Evolutionary conservation across 2,329 filamentous ascomycete species (phyloP).

Genomic region (Dactylellina cionopaga): DNA sequence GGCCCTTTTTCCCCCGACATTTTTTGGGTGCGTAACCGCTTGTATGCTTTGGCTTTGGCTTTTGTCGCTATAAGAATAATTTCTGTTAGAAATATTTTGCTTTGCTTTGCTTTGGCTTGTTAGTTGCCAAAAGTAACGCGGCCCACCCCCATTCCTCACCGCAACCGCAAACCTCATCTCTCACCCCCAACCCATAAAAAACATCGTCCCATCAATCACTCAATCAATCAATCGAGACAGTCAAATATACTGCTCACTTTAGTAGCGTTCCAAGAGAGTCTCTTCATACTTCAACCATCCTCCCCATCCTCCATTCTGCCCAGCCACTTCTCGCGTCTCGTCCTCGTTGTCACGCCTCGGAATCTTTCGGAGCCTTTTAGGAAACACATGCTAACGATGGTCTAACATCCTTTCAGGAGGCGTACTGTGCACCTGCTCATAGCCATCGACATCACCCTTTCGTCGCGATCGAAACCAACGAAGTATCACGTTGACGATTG

Average conservation of each 20-base stretch:
- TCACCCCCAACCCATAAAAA: not conserved
- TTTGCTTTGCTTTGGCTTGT: too few relatives aligned
- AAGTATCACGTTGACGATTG: not conserved
- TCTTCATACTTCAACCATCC: not conserved
- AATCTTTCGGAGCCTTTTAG: slow-evolving; percentile 30
- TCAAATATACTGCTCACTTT: too few relatives aligned
- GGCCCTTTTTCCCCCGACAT: slow-evolving; percentile 4
- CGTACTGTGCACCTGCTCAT: slow-evolving; percentile 27
- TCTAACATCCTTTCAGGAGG: slow-evolving; percentile 51
- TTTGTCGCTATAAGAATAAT: too few relatives aligned
- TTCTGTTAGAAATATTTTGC: too few relatives aligned
- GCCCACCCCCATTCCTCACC: slow-evolving; percentile 34
- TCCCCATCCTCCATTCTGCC: slow-evolving; percentile 24
- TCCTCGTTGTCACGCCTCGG: slow-evolving; percentile 8
- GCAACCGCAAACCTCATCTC: slow-evolving; percentile 5
- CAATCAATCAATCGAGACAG: too few relatives aligned
- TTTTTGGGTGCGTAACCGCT: slow-evolving; percentile 46
- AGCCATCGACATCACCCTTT: not conserved
- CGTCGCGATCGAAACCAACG: not conserved
- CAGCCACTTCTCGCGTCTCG: slow-evolving; percentile 20
- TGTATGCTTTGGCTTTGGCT: too few relatives aligned
- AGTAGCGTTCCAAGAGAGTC: slow-evolving; percentile 11
- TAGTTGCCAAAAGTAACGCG: slow-evolving; percentile 42
- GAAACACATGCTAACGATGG: slow-evolving; percentile 48
- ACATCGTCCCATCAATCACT: slow-evolving; percentile 7